These are phyloP conservation scores for Hymenoscyphus occultus DNA, from an alignment of 2,329 filamentous ascomycete species.

Conservation along the genomic window DNA sequence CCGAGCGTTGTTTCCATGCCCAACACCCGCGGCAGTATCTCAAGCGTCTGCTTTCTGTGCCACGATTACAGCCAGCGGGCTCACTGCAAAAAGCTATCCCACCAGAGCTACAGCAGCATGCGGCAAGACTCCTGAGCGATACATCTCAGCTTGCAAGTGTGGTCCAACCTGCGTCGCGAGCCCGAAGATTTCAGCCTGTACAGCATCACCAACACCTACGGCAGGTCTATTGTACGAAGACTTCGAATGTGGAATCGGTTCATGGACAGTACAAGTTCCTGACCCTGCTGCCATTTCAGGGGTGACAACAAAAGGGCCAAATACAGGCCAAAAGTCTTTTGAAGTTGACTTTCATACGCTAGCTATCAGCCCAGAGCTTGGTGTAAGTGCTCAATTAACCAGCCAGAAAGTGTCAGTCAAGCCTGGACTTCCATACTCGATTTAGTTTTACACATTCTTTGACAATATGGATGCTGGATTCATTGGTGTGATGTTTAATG, in stretches of 20 bases:
- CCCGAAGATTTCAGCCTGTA: background rate
- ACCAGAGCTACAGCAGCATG: background rate
- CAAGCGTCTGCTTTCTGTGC: constrained; percentile 9
- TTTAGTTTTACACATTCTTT: background rate
- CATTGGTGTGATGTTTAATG: constrained; percentile 5
- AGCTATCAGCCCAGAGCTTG: background rate
- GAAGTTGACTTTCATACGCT: background rate
- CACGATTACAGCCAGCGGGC: constrained; percentile 3
- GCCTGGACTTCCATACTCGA: background rate
- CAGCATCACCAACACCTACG: background rate
- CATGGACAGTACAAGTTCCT: background rate
- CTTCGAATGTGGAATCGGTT: constrained; percentile 7
- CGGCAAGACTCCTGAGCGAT: constrained; percentile 5
- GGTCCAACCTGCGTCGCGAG: constrained; percentile 6
- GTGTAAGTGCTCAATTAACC: background rate
- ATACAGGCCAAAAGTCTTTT: constrained; percentile 4
- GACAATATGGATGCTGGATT: constrained; percentile 7
- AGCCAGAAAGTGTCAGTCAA: background rate
- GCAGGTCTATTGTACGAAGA: constrained; percentile 8
- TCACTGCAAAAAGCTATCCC: constrained; percentile 6
- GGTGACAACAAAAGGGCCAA: background rate
- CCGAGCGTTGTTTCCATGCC: constrained; percentile 4
- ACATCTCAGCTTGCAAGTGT: constrained; percentile 12
- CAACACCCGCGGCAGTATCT: background rate
- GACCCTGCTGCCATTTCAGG: constrained; percentile 5